Base-by-base conservation (phyloP, 371 early-diverging fungal species). In the Zychaea mexicana region DNA sequence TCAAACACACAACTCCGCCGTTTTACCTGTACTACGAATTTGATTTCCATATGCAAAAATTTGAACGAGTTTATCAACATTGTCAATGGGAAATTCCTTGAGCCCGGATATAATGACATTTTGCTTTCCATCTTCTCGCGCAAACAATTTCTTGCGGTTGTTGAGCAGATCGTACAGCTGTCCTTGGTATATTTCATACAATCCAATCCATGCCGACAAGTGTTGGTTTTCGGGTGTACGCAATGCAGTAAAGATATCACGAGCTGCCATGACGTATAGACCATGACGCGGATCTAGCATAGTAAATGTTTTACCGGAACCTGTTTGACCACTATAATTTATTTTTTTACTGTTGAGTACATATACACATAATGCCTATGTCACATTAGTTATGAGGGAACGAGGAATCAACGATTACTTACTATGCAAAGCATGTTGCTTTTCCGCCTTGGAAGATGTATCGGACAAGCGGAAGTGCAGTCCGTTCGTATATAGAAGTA, bases 391-490 rank as follows among this genome's bases (percentile, higher is more conserved):
- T n/a, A 42, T 4, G 0, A 42, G 39, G n/a, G 15, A 42, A 7
- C 13, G 42, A 5, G 13, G n/a, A n/a, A 42, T 12, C n/a, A n/a
- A n/a, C n/a, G n/a, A 22, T 24, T 2, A 72, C 75, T 61, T 89
- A 93, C 91, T 98, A 99, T 38, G 99, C 99, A 85, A 99, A 97
- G 73, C 99, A 96, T 4, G 99, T 98, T 0, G 98, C 98, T 71
- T 96, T 97, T 58, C 98, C 99, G 1, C 98, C 98, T 49, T 83
- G 72, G 61, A 98, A 96, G 4, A 97, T 88, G 74, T 96, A 95
- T 49, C 95, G 88, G 2, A 99, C 98, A 30, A 99, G 78, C 0
- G 96, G 96, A 36, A 82, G 84, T n/a, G 98, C 98, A 3, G 96
- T 95, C 24, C 93, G 86, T 67, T 87, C 76, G 78, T 98, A 99